phyloP scores from a whole-genome alignment of 2,329 filamentous ascomycete species.

The Zelopaecilomyces penicillatus region DNA sequence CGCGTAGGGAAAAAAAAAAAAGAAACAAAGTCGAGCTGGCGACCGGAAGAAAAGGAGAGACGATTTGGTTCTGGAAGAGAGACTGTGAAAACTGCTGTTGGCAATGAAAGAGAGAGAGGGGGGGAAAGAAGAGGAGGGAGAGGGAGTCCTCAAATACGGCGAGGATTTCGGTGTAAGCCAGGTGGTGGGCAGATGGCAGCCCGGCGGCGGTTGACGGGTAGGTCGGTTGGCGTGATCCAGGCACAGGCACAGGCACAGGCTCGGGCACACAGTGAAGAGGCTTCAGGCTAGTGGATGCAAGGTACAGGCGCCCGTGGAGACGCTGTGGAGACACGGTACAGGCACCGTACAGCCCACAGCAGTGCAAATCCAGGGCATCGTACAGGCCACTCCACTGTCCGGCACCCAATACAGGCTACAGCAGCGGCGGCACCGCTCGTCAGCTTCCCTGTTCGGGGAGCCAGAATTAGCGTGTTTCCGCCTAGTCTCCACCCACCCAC shows the following conservation, averaged over 20 bases:
- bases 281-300: not conserved
- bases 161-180: conserved; percentile 4
- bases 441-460: too few species aligned
- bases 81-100: conserved; percentile 8
- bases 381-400: too few species aligned
- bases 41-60: conserved; percentile 16
- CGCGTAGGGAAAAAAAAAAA: conserved; percentile 29
- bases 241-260: not conserved
- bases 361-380: too few species aligned
- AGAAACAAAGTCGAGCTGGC: conserved; percentile 16
- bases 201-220: too few species aligned
- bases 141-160: conserved; percentile 6
- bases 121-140: conserved; percentile 11
- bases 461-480: too few species aligned
- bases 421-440: too few species aligned
- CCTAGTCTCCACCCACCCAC: too few species aligned
- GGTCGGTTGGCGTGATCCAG: conserved; percentile 4
- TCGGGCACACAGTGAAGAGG: not conserved
- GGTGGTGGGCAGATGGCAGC: conserved; percentile 1
- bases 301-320: too few species aligned
- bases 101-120: conserved; percentile 9
- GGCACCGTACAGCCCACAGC: too few species aligned
- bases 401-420: too few species aligned
- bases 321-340: too few species aligned
- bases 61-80: conserved; percentile 14